phyloP scores from a whole-genome alignment of 108 stramenopile genomes.

The Skeletonema costatum region DNA sequence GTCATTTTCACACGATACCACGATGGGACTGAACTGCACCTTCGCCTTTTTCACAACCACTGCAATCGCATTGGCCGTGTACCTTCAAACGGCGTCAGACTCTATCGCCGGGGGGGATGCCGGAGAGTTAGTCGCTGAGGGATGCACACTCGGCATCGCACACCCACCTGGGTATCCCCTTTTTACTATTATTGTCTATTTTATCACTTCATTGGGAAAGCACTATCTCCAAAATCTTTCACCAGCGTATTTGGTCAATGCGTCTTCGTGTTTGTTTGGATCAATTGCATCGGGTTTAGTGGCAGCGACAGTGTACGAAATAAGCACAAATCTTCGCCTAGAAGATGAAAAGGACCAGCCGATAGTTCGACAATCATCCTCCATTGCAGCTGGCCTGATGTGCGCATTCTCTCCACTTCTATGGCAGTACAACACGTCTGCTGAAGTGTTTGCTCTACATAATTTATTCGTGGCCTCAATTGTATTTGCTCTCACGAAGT shows the following conservation, averaged over 20 bases:
- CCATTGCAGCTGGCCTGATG: constrained; percentile 32
- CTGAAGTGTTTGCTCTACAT: constrained; percentile 91
- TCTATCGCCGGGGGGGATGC: constrained; percentile 74
- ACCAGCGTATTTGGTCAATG: constrained; percentile 31
- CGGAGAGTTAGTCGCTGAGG: constrained; percentile 80
- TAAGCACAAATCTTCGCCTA: background rate
- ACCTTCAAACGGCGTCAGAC: constrained; percentile 46
- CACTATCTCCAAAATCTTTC: constrained; percentile 19
- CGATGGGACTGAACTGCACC: background rate
- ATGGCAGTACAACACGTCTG: constrained; percentile 80
- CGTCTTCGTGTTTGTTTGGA: constrained; percentile 35
- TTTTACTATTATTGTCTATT: constrained; percentile 52
- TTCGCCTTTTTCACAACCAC: constrained; percentile 20
- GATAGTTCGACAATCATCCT: constrained; percentile 2
- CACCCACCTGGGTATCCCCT: constrained; percentile 88
- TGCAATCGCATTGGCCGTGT: constrained; percentile 39
- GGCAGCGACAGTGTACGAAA: constrained; percentile 15
- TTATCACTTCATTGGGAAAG: constrained; percentile 24
- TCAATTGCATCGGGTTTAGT: constrained; percentile 37
- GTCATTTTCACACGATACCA: too few species aligned
- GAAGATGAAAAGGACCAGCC: constrained; percentile 4
- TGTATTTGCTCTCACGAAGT: constrained; percentile 21
- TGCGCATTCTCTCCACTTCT: constrained; percentile 68
- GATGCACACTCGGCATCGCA: constrained; percentile 70
- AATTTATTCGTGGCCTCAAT: constrained; percentile 64